Evolutionary conservation across 2,329 filamentous ascomycete species (phyloP), one percentile per base, ranked within the genome.

Genomic region (Cyclaneusma minus): DNA sequence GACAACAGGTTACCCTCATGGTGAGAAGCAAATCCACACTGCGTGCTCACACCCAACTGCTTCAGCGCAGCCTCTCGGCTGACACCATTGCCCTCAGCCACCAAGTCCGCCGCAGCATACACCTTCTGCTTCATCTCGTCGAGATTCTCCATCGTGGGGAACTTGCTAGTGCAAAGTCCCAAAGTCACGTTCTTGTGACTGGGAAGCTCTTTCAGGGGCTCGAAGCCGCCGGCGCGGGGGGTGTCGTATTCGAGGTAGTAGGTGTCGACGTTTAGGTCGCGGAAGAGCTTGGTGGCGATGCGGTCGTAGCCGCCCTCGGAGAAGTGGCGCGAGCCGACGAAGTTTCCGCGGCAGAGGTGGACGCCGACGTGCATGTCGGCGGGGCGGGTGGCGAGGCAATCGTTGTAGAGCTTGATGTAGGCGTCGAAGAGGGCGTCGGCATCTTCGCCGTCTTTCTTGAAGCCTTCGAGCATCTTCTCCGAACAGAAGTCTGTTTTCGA

Each of bases 401-500:
- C 71, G 47, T 84, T 84, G 60, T 84, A 84, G 37, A 81, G 67
- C 34, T 64, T 59, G 47, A 85, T 77, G 52, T 85, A 85, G 15
- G 73, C 67, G 39, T 81, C 73, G 13, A 85, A 64, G 22, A 82
- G 68, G 37, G 74, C 69, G 24, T 80, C 75, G 5, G 76, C 66
- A 45, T 84, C 82, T 40, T 71, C 62, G 24, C 62, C 51, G 45
- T 83, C 78, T 9, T 64, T 63, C 28, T 66, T 64, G 68, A 74
- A 82, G 10, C 75, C 76, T 24, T 65, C 53, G 18, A 78, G 62
- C 64, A 81, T 81, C 45, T 72, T 68, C 30, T 76, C 58, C 12
- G 69, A 76, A 52, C 76, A 82, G 51, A 82, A 82, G 48, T 81
- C 71, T 76, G 10, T n/a, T n/a, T n/a, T n/a, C n/a, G n/a, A n/a